Conservation (phyloP, 176 grass and related monocot species). For the Tuctoria greenei region DNA sequence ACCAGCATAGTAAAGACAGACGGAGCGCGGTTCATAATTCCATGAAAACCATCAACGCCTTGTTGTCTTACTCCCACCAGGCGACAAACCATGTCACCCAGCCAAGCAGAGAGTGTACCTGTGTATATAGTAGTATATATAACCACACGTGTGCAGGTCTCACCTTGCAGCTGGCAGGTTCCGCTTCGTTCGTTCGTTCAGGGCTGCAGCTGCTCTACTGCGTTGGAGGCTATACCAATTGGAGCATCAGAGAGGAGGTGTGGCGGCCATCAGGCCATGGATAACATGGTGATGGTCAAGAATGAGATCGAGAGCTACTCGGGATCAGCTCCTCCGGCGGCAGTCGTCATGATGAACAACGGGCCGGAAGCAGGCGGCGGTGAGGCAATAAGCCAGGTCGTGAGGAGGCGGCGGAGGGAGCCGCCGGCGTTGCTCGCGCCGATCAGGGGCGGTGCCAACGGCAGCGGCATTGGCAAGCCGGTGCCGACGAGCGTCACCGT, state of each 20-base stretch:
- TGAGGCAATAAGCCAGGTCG: slow-evolving; percentile 12
- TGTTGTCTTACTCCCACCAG: slow-evolving; percentile 13
- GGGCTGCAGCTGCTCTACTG: background rate
- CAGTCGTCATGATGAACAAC: background rate
- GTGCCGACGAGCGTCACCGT: slow-evolving; percentile 26
- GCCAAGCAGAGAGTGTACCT: background rate
- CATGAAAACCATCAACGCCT: slow-evolving; percentile 20
- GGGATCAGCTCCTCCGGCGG: background rate
- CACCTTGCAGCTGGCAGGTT: background rate
- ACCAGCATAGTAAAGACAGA: slow-evolving; percentile 27
- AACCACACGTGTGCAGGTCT: slow-evolving; percentile 30
- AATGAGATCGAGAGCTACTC: slow-evolving; percentile 45
- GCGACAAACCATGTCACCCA: slow-evolving; percentile 19
- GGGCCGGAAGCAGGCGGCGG: background rate
- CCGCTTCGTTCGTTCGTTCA: background rate
- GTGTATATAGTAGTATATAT: background rate
- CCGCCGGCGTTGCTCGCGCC: slow-evolving; percentile 30
- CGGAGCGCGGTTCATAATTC: background rate
- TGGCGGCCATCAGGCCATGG: background rate
- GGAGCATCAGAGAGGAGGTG: background rate
- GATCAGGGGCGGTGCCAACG: background rate
- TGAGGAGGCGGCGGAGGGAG: slow-evolving; percentile 44
- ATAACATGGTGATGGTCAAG: slow-evolving; percentile 45
- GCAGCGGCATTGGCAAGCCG: slow-evolving; percentile 31
- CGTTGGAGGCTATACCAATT: no score